Percentiles rank a stretch among this genome's conserved stretches.
Evolutionary conservation across 2,329 filamentous ascomycete genomes (phyloP).

Genomic region (Colletotrichum neosansevieriae): DNA sequence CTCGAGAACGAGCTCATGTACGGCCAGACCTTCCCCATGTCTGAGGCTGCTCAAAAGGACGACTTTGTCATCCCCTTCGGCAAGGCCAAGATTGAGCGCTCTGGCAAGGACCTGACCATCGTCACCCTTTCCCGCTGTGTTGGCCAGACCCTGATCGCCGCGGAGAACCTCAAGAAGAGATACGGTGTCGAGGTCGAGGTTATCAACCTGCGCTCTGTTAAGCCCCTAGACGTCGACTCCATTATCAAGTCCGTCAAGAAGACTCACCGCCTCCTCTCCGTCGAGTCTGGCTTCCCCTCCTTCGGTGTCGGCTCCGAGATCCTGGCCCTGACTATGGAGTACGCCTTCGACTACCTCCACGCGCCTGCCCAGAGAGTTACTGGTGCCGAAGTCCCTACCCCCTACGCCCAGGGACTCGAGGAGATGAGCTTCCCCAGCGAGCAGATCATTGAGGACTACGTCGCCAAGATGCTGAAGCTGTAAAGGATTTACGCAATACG

Average conservation of each 20-base stretch:
- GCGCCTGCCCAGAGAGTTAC: conserved; percentile 94
- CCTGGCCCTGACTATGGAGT: conserved; percentile 95
- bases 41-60: conserved; percentile 92
- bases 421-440: conserved; percentile 96
- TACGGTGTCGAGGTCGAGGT: conserved; percentile 97
- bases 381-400: conserved; percentile 96
- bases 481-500: conserved; percentile 56
- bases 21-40: conserved; percentile 96
- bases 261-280: conserved; percentile 89
- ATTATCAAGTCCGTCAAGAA: conserved; percentile 99
- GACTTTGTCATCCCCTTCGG: conserved; percentile 98
- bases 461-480: conserved; percentile 87
- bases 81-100: conserved; percentile 98
- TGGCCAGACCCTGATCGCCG: conserved; percentile 88
- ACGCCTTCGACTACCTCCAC: conserved; percentile 97
- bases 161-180: conserved; percentile 93
- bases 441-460: conserved; percentile 86
- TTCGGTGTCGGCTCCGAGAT: conserved; percentile 95
- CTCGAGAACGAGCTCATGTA: conserved; percentile 93
- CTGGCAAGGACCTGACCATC: conserved; percentile 95
- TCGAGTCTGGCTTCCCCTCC: conserved; percentile 96
- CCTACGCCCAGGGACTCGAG: conserved; percentile 93
- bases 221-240: conserved; percentile 94
- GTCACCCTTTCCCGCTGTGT: conserved; percentile 96
- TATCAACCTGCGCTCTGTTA: conserved; percentile 97